These are phyloP conservation scores for Sordariomycetes sp. DNA, from an alignment of 2,329 filamentous ascomycete species.

Conservation along the genomic window DNA sequence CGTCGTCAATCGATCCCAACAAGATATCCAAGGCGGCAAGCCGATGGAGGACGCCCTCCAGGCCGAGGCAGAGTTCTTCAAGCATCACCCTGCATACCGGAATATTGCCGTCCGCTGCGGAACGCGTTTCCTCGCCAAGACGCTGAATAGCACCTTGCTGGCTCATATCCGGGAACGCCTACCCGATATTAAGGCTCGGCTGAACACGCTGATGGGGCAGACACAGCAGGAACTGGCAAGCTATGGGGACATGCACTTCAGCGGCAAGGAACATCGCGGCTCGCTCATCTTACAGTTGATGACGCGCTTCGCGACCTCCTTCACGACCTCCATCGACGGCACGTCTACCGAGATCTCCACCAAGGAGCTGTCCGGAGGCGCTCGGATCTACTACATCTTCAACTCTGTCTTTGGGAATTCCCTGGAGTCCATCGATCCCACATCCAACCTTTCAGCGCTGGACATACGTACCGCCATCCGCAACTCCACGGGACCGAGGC, in stretches of 20 bases:
- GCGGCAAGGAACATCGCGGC: conserved; percentile 89
- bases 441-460: conserved; percentile 81
- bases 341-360: conserved; percentile 98
- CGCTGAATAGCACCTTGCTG: conserved; percentile 91
- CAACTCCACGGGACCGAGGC: conserved; percentile 91
- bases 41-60: conserved; percentile 85
- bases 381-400: conserved; percentile 97
- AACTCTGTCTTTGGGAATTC: conserved; percentile 98
- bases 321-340: conserved; percentile 97
- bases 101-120: conserved; percentile 92
- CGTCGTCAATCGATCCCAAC: conserved; percentile 93
- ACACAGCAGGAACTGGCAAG: conserved; percentile 96
- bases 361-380: conserved; percentile 90
- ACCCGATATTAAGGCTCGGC: conserved; percentile 92
- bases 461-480: conserved; percentile 96
- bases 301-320: conserved; percentile 95
- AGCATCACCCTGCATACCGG: conserved; percentile 89
- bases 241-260: conserved; percentile 96
- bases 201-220: conserved; percentile 99
- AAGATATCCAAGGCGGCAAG: conserved; percentile 94
- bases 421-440: conserved; percentile 90
- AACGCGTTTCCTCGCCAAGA: conserved; percentile 88
- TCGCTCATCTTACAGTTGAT: conserved; percentile 93
- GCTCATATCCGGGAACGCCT: conserved; percentile 87
- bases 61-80: conserved; percentile 89